Evolutionary conservation across 768 basidiomycete genomes (phyloP).

Genomic region (Lactarius quietus): DNA sequence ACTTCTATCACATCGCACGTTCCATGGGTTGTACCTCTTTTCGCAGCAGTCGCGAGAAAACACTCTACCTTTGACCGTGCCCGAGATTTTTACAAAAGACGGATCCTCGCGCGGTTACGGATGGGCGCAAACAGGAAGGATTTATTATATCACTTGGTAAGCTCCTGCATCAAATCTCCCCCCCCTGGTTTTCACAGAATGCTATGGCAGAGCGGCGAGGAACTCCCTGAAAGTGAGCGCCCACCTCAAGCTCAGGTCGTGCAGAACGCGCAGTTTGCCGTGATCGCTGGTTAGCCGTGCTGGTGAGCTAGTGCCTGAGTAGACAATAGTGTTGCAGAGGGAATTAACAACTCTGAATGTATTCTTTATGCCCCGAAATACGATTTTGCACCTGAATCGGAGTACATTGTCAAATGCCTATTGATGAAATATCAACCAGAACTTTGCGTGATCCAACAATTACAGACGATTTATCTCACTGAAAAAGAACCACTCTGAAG

Average conservation of each 20-base stretch:
- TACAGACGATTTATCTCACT: too few relatives aligned
- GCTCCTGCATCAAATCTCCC: neutral
- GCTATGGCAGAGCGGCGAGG: neutral
- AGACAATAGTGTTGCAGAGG: too few relatives aligned
- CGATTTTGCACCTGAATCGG: too few relatives aligned
- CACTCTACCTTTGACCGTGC: too few relatives aligned
- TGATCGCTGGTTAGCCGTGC: neutral
- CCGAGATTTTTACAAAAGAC: neutral
- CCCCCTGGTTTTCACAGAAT: neutral
- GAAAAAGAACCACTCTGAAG: too few relatives aligned
- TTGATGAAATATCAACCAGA: too few relatives aligned
- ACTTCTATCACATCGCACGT: neutral
- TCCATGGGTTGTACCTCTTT: neutral
- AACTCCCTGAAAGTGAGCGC: neutral
- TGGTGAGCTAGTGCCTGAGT: too few relatives aligned
- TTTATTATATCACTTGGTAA: slow-evolving; percentile 40
- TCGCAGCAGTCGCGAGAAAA: neutral
- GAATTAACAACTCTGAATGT: too few relatives aligned
- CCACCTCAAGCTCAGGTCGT: neutral
- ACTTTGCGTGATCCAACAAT: too few relatives aligned
- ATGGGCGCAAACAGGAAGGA: slow-evolving; percentile 29
- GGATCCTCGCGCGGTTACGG: neutral
- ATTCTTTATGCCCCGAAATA: too few relatives aligned
- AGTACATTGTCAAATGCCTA: too few relatives aligned
- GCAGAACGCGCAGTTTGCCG: neutral